Conservation (phyloP, 2,329 filamentous ascomycete species). For the Colletotrichum costaricense region DNA sequence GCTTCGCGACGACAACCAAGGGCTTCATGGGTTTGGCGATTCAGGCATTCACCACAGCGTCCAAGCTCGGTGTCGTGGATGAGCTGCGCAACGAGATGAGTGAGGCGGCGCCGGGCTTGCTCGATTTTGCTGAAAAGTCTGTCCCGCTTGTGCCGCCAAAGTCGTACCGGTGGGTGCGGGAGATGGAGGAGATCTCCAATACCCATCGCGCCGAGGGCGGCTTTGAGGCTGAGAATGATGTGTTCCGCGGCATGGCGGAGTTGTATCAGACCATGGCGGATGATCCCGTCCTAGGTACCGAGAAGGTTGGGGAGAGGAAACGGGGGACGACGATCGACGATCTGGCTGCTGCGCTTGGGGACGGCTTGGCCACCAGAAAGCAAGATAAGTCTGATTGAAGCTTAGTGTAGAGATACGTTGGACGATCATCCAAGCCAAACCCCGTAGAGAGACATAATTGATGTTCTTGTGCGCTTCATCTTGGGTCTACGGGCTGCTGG, state of each 20-base stretch:
- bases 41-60: slow-evolving; percentile 77
- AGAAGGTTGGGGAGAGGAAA: slow-evolving; percentile 66
- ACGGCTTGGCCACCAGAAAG: slow-evolving; percentile 58
- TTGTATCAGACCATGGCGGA: slow-evolving; percentile 72
- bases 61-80: slow-evolving; percentile 69
- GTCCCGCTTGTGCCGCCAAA: slow-evolving; percentile 75
- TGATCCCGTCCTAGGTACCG: slow-evolving; percentile 68
- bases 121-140: slow-evolving; percentile 58
- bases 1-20: slow-evolving; percentile 70
- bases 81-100: slow-evolving; percentile 68
- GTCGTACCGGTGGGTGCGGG: slow-evolving; percentile 82
- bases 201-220: slow-evolving; percentile 75
- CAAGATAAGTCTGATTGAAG: slow-evolving; percentile 43
- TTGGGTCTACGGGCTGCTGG: background rate
- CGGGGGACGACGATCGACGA: slow-evolving; percentile 68
- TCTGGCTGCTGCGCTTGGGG: slow-evolving; percentile 61
- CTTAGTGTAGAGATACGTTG: background rate
- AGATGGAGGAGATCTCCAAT: slow-evolving; percentile 80
- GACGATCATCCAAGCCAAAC: background rate
- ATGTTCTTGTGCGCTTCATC: background rate
- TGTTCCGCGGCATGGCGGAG: slow-evolving; percentile 70
- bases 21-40: slow-evolving; percentile 76
- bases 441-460: background rate
- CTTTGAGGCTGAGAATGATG: slow-evolving; percentile 57
- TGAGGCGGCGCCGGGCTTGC: slow-evolving; percentile 58